Evolutionary conservation across 352 stramenopile genomes (phyloP).

Genomic region (Globisporangium nunn): DNA sequence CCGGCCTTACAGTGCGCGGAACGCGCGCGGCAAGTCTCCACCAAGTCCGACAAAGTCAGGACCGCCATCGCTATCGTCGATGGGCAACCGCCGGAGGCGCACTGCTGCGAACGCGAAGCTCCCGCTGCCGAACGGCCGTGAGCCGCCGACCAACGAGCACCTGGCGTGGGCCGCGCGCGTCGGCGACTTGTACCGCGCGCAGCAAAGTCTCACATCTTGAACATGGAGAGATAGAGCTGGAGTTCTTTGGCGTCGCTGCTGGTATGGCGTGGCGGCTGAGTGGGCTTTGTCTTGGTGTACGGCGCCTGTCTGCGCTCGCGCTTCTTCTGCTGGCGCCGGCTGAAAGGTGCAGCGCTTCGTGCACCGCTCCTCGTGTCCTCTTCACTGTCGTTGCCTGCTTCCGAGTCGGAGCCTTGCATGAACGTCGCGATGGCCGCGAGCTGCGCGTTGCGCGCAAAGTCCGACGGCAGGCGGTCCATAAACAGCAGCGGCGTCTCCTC

Average conservation of each 20-base stretch:
- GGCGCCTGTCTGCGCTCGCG: conserved; percentile 14
- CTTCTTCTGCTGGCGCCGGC: conserved; percentile 2
- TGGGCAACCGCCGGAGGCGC: neutral
- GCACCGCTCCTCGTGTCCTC: conserved; percentile 2
- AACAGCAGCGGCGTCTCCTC: conserved; percentile 78
- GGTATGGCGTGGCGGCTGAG: neutral
- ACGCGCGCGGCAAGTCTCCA: neutral
- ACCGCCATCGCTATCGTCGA: neutral
- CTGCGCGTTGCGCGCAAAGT: conserved; percentile 61
- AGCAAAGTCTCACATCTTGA: conserved; percentile 24
- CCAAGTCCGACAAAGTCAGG: conserved; percentile 1
- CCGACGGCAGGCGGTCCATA: conserved; percentile 53
- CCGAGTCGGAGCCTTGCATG: conserved; percentile 55
- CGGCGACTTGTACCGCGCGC: conserved; percentile 35
- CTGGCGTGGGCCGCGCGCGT: conserved; percentile 52
- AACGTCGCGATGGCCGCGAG: conserved; percentile 71
- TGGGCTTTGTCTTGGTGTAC: conserved; percentile 16
- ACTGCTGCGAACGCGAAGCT: neutral
- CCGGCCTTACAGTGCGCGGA: too few species aligned
- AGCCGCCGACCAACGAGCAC: conserved; percentile 28
- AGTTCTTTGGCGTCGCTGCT: conserved; percentile 33
- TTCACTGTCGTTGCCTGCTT: conserved; percentile 1
- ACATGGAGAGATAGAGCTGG: conserved; percentile 51
- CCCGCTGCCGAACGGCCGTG: conserved; percentile 5
- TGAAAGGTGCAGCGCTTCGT: neutral